Evolutionary conservation across 106 monocot genomes (phyloP).

Genomic region (Hemerocallis citrina): DNA sequence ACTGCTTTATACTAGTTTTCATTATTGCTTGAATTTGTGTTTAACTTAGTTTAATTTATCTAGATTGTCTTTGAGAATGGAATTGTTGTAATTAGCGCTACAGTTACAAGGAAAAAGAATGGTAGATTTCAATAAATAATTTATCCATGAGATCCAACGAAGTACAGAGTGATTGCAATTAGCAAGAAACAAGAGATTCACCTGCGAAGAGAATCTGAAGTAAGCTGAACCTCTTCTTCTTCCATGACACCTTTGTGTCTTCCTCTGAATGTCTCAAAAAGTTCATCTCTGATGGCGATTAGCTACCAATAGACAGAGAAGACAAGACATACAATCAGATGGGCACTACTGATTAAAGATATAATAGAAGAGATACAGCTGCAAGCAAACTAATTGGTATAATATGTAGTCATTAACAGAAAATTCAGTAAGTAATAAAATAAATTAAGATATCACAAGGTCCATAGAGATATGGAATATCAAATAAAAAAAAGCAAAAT

Average conservation of each 20-base stretch:
- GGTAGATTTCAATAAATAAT: no score
- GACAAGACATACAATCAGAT: neutral
- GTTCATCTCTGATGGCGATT: constrained; percentile 86
- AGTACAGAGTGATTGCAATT: no score
- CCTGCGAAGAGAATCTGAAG: constrained; percentile 86
- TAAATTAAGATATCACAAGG: neutral
- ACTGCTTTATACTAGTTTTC: no score
- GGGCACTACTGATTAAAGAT: neutral
- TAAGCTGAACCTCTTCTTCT: constrained; percentile 75
- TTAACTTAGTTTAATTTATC: no score
- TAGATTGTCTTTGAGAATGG: no score
- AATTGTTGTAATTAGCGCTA: no score
- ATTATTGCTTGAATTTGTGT: no score
- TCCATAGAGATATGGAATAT: neutral
- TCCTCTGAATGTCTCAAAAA: constrained; percentile 93
- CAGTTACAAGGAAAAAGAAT: no score
- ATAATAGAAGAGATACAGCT: no score
- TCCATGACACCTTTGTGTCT: constrained; percentile 92
- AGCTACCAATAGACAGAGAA: constrained; percentile 32
- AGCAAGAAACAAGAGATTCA: constrained; percentile 12
- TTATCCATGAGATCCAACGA: no score
- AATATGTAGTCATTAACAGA: neutral
- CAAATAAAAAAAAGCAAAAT: neutral
- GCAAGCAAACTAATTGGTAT: neutral
- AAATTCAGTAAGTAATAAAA: neutral